phyloP scores from a whole-genome alignment of 176 grass and related monocot genomes.

The bread wheat (Triticum aestivum) region IWGSC_CS_RefSeq_v2.1 NC_057809.1:556888801-556889300 shows the following conservation, averaged over 20 bases:
- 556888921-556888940: slow-evolving; percentile 69
- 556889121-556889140: slow-evolving; percentile 93
- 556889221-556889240: slow-evolving; percentile 76
- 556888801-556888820: slow-evolving; percentile 63
- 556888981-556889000: slow-evolving; percentile 38
- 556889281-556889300: slow-evolving; percentile 99
- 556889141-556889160: slow-evolving; percentile 75
- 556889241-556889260: slow-evolving; percentile 79
- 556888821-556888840: slow-evolving; percentile 43
- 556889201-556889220: slow-evolving; percentile 35
- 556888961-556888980: slow-evolving; percentile 21
- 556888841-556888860: slow-evolving; percentile 35
- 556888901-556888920: slow-evolving; percentile 45
- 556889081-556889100: slow-evolving; percentile 66
- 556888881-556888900: slow-evolving; percentile 59
- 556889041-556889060: slow-evolving; percentile 73
- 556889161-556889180: slow-evolving; percentile 44
- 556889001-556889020: slow-evolving; percentile 83
- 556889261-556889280: slow-evolving; percentile 93
- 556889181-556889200: slow-evolving; percentile 79
- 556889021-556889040: slow-evolving; percentile 81
- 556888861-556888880: slow-evolving; percentile 37
- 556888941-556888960: slow-evolving; percentile 56
- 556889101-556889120: slow-evolving; percentile 76
- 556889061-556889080: slow-evolving; percentile 61